Evolutionary conservation across 352 stramenopile genomes (phyloP).

Genomic region (Pythium phragmiticola): DNA sequence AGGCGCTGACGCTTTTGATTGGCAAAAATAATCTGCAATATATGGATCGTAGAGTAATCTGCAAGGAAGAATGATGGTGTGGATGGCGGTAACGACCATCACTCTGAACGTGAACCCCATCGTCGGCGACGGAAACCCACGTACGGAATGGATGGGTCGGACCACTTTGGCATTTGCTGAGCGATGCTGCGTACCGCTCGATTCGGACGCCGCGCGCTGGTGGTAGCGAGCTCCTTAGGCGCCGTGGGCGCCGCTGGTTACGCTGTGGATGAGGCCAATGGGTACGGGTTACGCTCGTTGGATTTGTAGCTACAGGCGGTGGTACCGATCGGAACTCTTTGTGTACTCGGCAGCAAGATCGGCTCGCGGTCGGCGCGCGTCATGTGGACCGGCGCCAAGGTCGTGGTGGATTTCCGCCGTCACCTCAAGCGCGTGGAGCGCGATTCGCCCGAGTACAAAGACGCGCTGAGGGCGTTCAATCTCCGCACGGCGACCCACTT

Average conservation of each 20-base stretch:
- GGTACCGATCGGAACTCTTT: not conserved
- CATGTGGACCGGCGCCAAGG: slow-evolving; percentile 39
- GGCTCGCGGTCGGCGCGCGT: slow-evolving; percentile 65
- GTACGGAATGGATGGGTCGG: not conserved
- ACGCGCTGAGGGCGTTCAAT: slow-evolving; percentile 62
- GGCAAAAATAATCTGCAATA: not conserved
- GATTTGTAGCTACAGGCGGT: not conserved
- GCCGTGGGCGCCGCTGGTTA: slow-evolving; percentile 33
- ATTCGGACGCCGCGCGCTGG: slow-evolving; percentile 13
- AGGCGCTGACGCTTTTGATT: slow-evolving; percentile 17
- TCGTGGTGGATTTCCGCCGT: slow-evolving; percentile 52
- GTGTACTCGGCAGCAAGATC: slow-evolving; percentile 38
- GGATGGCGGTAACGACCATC: slow-evolving; percentile 19
- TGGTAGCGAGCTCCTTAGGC: not conserved
- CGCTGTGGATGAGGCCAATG: slow-evolving; percentile 42
- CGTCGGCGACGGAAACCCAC: slow-evolving; percentile 2
- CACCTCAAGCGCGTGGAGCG: slow-evolving; percentile 47
- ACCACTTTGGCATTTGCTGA: not conserved
- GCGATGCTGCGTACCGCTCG: slow-evolving; percentile 5
- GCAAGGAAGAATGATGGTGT: slow-evolving; percentile 12
- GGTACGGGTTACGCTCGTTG: slow-evolving; percentile 30
- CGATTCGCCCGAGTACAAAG: slow-evolving; percentile 55
- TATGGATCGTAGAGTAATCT: too few species aligned
- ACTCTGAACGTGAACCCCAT: slow-evolving; percentile 16
- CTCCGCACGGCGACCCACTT: slow-evolving; percentile 85